Evolutionary conservation across 2,329 filamentous ascomycete species (phyloP).

Genomic region (Aureobasidium sp.): DNA sequence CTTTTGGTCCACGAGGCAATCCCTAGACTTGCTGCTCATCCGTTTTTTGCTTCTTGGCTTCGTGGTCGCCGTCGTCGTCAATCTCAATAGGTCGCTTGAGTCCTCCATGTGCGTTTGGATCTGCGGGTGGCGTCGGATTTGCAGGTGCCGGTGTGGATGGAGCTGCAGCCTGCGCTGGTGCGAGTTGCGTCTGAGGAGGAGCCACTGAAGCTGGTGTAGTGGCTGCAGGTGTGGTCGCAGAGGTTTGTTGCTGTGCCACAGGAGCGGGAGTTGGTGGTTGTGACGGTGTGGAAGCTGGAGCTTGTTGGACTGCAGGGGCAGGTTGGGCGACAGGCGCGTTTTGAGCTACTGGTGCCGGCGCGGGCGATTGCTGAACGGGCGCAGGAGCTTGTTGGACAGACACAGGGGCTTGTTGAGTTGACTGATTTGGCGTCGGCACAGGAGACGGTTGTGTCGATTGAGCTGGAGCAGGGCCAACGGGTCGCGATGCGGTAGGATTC

Average conservation of each 20-base stretch:
- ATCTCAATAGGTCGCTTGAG: conserved; percentile 13
- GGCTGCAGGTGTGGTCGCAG: background rate
- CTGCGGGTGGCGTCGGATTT: background rate
- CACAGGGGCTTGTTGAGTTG: background rate
- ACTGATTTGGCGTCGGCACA: background rate
- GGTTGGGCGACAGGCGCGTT: background rate
- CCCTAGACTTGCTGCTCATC: background rate
- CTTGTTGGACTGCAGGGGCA: background rate
- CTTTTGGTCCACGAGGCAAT: background rate
- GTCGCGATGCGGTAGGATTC: background rate
- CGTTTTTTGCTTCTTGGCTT: conserved; percentile 18
- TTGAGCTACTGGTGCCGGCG: background rate
- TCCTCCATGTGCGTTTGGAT: conserved; percentile 4
- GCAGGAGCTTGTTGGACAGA: background rate
- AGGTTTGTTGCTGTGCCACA: background rate
- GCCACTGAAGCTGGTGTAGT: background rate
- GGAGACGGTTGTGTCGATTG: background rate
- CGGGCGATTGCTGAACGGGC: background rate
- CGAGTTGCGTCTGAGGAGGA: background rate
- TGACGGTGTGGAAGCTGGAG: background rate
- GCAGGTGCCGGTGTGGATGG: background rate
- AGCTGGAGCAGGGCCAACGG: background rate
- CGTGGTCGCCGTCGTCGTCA: conserved; percentile 15
- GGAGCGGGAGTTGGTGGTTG: background rate
- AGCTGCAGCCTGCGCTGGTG: background rate